Percentiles rank a stretch among this genome's conserved stretches.
Conservation (phyloP, 139 green algal genomes). For the Desmodesmus armatus region DNA sequence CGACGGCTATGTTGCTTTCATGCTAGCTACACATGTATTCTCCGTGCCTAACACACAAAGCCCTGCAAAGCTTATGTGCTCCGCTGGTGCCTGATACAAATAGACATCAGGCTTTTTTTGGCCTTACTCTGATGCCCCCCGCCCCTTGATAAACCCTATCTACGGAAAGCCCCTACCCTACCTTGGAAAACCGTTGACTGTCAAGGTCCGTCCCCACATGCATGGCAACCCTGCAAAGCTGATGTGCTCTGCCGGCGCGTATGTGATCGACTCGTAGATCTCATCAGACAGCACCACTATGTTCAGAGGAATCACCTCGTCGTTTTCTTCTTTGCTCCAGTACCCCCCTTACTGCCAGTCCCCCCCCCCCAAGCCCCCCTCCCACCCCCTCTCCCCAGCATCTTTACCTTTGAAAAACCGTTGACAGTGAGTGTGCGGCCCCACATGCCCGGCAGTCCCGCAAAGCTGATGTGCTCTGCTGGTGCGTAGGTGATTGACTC, state of each 20-base stretch:
- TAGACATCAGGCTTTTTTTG: too few species aligned
- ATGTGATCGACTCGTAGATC: conserved; percentile 98
- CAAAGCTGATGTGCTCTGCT: conserved; percentile 88
- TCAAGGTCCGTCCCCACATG: conserved; percentile 96
- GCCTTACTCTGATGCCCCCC: too few species aligned
- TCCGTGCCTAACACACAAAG: too few species aligned
- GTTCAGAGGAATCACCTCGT: too few species aligned
- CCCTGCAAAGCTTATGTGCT: conserved; percentile 86
- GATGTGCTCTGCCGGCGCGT: conserved; percentile 85
- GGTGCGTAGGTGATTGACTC: conserved; percentile 96
- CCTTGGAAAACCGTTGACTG: conserved; percentile 98
- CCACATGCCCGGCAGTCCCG: conserved; percentile 87
- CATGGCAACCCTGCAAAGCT: conserved; percentile 85
- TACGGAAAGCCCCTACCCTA: too few species aligned
- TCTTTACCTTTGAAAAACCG: conserved; percentile 95
- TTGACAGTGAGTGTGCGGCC: conserved; percentile 97
- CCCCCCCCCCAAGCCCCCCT: too few species aligned
- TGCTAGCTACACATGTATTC: too few species aligned
- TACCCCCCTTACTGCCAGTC: too few species aligned
- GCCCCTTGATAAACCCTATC: too few species aligned
- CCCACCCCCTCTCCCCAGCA: neutral
- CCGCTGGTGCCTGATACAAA: conserved; percentile 90
- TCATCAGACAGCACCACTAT: conserved; percentile 76
- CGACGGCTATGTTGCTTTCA: too few species aligned
- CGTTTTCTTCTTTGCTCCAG: too few species aligned